Evolutionary conservation across 2,329 filamentous ascomycete species (phyloP).

Genomic region (Mariannaea elegans): DNA sequence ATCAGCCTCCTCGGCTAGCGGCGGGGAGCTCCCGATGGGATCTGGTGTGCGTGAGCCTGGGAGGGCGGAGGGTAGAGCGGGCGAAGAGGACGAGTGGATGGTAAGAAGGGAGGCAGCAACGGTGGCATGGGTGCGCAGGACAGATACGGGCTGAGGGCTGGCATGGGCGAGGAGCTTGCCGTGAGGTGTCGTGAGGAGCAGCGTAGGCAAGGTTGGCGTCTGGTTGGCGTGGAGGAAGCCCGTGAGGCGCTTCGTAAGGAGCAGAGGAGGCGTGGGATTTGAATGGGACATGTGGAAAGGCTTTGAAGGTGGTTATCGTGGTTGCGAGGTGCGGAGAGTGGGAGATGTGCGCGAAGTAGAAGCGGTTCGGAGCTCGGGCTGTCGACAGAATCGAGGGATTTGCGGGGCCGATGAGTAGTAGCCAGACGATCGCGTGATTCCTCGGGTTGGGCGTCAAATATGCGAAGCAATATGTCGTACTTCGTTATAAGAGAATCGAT

Average conservation of each 20-base stretch:
- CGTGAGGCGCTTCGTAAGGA: constrained; percentile 73
- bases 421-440: neutral
- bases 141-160: constrained; percentile 62
- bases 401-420: neutral
- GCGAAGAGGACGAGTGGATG: constrained; percentile 60
- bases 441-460: neutral
- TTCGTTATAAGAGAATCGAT: neutral
- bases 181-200: constrained; percentile 66
- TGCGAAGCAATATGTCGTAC: neutral
- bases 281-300: constrained; percentile 45
- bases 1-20: constrained; percentile 28
- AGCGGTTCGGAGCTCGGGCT: neutral
- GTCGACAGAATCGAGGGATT: constrained; percentile 6
- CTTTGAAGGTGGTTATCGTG: constrained; percentile 3
- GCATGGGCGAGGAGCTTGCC: constrained; percentile 72
- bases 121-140: constrained; percentile 70
- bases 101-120: constrained; percentile 70
- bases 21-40: constrained; percentile 37
- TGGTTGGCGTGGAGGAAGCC: constrained; percentile 68
- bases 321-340: neutral
- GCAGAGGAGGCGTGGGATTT: constrained; percentile 61
- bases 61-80: constrained; percentile 53
- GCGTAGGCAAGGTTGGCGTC: constrained; percentile 64
- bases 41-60: constrained; percentile 46
- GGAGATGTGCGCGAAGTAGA: neutral